Percentiles rank a stretch among this genome's conserved stretches.
phyloP scores from a whole-genome alignment of 116 monocot species.

The Dioscorea cayenensis region DNA sequence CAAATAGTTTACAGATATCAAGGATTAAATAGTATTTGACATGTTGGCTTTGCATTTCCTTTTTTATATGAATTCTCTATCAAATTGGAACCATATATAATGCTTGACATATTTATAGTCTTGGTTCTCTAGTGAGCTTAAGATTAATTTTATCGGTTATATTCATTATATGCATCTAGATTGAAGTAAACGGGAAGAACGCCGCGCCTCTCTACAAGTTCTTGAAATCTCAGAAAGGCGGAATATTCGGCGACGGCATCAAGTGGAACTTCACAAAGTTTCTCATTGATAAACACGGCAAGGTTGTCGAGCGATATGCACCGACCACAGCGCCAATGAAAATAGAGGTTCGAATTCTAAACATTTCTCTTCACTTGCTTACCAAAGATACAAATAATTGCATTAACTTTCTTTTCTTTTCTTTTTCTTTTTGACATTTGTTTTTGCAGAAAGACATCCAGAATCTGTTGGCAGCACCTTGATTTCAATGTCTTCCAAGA shows the following conservation, averaged over 20 bases:
- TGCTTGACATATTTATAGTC: no score
- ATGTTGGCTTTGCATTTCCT: no score
- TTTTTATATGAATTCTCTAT: no score
- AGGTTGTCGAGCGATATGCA: constrained; percentile 50
- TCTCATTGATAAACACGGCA: constrained; percentile 47
- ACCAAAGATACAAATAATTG: not conserved
- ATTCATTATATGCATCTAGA: constrained; percentile 4
- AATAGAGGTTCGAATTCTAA: constrained; percentile 28
- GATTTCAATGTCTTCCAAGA: not conserved
- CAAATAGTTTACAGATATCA: no score
- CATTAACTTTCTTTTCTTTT: no score
- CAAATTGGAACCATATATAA: no score
- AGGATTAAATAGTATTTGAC: no score
- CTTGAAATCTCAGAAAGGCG: constrained; percentile 44
- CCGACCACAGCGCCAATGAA: constrained; percentile 48
- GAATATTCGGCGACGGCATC: constrained; percentile 39
- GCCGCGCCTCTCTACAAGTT: constrained; percentile 40
- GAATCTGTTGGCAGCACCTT: not conserved
- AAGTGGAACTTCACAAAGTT: constrained; percentile 64
- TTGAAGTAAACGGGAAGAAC: constrained; percentile 42
- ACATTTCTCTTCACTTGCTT: not conserved
- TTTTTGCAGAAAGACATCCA: not conserved
- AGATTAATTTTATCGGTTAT: no score
- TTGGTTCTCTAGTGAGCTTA: no score
- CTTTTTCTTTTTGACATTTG: not conserved